phyloP scores from a whole-genome alignment of 768 basidiomycete species.

The Serendipita vermifera region DNA sequence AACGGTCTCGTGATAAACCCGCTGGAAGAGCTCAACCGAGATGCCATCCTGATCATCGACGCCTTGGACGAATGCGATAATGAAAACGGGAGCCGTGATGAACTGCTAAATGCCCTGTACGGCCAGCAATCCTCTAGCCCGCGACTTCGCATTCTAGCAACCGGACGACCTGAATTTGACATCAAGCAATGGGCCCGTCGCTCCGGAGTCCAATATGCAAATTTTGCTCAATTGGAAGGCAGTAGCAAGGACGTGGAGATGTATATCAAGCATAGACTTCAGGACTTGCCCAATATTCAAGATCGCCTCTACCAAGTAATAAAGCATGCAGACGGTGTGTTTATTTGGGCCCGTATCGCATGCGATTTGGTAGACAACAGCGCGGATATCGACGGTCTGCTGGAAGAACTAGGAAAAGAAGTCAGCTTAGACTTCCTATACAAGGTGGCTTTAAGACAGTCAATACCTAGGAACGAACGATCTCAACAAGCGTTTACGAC shows the following conservation, averaged over 20 bases:
- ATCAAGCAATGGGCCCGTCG: background rate
- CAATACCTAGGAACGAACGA: too few relatives aligned
- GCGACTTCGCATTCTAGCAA: background rate
- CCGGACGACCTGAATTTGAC: background rate
- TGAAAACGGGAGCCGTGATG: background rate
- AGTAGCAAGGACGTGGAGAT: background rate
- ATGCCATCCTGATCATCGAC: background rate
- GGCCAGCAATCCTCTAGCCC: background rate
- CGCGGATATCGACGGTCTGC: too few relatives aligned
- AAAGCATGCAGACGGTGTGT: background rate
- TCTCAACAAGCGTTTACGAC: too few relatives aligned
- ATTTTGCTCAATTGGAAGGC: background rate
- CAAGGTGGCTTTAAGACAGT: too few relatives aligned
- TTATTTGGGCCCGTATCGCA: background rate
- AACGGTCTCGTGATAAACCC: background rate
- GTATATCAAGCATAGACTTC: background rate
- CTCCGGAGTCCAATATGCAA: background rate
- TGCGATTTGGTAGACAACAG: too few relatives aligned
- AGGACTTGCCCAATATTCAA: background rate
- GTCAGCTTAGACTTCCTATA: too few relatives aligned
- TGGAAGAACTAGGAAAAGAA: too few relatives aligned
- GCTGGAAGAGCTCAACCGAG: background rate
- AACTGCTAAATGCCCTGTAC: background rate
- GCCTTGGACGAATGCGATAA: constrained; percentile 3
- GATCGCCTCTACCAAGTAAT: background rate